phyloP scores from a whole-genome alignment of 2,329 filamentous ascomycete genomes.

The Lasiodiplodia sp. region DNA sequence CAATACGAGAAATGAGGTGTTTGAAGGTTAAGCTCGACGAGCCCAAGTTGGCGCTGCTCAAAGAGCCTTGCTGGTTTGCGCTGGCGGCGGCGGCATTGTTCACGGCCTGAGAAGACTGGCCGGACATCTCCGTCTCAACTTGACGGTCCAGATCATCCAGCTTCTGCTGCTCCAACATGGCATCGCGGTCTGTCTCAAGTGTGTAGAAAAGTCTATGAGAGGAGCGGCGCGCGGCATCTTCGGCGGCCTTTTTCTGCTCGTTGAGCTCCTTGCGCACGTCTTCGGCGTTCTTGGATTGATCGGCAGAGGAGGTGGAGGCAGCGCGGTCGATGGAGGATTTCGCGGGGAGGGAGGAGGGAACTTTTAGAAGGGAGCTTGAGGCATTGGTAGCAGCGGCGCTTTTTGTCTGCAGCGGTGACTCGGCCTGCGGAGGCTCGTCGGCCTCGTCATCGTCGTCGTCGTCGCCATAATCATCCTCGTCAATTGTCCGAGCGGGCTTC shows the following conservation, averaged over 20 bases:
- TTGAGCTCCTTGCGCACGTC: slow-evolving; percentile 93
- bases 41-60: slow-evolving; percentile 93
- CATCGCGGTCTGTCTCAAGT: slow-evolving; percentile 90
- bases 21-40: slow-evolving; percentile 96
- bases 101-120: slow-evolving; percentile 60
- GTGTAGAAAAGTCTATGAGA: slow-evolving; percentile 97
- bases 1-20: slow-evolving; percentile 94
- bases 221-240: slow-evolving; percentile 86
- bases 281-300: slow-evolving; percentile 75
- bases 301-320: slow-evolving; percentile 58
- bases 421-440: slow-evolving; percentile 39
- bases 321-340: slow-evolving; percentile 65
- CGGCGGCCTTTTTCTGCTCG: slow-evolving; percentile 87
- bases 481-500: slow-evolving; percentile 77
- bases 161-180: slow-evolving; percentile 97
- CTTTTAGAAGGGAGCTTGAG: slow-evolving; percentile 64
- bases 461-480: slow-evolving; percentile 86
- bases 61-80: slow-evolving; percentile 78
- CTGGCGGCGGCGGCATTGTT: slow-evolving; percentile 59
- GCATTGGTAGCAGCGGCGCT: slow-evolving; percentile 62
- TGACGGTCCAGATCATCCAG: slow-evolving; percentile 96
- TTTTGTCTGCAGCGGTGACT: slow-evolving; percentile 59
- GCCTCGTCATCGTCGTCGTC: slow-evolving; percentile 71
- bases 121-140: slow-evolving; percentile 92
- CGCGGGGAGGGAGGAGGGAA: slow-evolving; percentile 72